Percentiles rank a stretch among this genome's conserved stretches.
phyloP scores from a whole-genome alignment of 108 stramenopile species.

The Mediolabrus comicus region DNA sequence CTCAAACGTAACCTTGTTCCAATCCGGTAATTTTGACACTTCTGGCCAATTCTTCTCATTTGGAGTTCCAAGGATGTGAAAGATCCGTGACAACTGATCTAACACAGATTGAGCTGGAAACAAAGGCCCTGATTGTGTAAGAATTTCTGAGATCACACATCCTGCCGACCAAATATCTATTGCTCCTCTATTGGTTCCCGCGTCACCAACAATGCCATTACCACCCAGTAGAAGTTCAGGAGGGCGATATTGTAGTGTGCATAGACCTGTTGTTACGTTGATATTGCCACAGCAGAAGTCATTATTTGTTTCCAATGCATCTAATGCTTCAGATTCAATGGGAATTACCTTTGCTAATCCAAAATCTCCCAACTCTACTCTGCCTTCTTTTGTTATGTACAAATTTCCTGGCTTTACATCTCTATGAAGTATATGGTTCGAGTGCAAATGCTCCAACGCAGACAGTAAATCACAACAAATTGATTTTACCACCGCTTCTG shows the following conservation, averaged over 20 bases:
- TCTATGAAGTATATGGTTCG: slow-evolving; percentile 85
- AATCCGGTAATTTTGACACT: slow-evolving; percentile 57
- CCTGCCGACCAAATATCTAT: slow-evolving; percentile 76
- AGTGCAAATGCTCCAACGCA: slow-evolving; percentile 89
- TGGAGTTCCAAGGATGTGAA: slow-evolving; percentile 67
- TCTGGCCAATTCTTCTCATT: slow-evolving; percentile 56
- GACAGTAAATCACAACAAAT: slow-evolving; percentile 63
- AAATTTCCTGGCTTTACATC: slow-evolving; percentile 95
- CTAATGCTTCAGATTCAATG: background rate
- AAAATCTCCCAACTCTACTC: slow-evolving; percentile 77
- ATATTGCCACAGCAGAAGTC: background rate
- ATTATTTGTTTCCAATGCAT: background rate
- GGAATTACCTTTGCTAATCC: slow-evolving; percentile 60
- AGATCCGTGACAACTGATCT: slow-evolving; percentile 70
- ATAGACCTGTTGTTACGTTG: slow-evolving; percentile 42
- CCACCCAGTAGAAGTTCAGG: slow-evolving; percentile 74
- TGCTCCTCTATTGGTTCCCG: slow-evolving; percentile 20
- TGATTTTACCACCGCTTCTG: slow-evolving; percentile 40
- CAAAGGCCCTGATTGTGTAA: slow-evolving; percentile 52
- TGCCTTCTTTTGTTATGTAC: slow-evolving; percentile 55
- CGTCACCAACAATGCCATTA: slow-evolving; percentile 27
- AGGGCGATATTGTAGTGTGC: slow-evolving; percentile 79
- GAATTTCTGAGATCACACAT: slow-evolving; percentile 53
- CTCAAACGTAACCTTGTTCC: slow-evolving; percentile 57
- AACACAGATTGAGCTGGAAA: slow-evolving; percentile 65